Percentiles rank a stretch among this genome's conserved stretches.
These are phyloP conservation scores for Cyclotella atomus DNA, from an alignment of 108 stramenopile genomes.

Conservation along the genomic window DNA sequence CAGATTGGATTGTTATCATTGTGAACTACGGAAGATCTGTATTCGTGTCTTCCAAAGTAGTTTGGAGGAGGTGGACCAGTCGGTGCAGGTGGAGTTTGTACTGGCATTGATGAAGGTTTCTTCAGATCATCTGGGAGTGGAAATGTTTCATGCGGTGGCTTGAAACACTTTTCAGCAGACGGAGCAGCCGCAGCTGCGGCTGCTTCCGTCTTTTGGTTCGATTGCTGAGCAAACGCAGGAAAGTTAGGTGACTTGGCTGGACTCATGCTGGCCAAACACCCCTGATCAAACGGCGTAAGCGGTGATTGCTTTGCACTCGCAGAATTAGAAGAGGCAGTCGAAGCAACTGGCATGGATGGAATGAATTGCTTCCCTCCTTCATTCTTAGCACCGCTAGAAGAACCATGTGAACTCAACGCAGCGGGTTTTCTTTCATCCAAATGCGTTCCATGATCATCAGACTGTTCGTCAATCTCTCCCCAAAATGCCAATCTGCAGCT, in stretches of 20 bases:
- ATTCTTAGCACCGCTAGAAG: not conserved
- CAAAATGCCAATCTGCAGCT: conserved; percentile 52
- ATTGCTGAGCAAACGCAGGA: conserved; percentile 3
- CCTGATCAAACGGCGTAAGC: conserved; percentile 34
- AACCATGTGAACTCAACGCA: not conserved
- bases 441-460: not conserved
- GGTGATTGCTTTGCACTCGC: not conserved
- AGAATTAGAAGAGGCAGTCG: not conserved
- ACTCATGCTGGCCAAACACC: conserved; percentile 17
- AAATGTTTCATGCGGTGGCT: too few relatives aligned
- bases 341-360: not conserved
- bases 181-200: too few relatives aligned
- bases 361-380: not conserved
- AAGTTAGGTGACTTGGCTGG: conserved; percentile 12
- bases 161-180: too few relatives aligned
- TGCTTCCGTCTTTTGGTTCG: too few relatives aligned
- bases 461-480: not conserved
- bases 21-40: conserved; percentile 60
- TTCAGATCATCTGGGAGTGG: not conserved
- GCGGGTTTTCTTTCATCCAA: not conserved
- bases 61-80: conserved; percentile 24
- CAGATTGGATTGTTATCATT: conserved; percentile 77
- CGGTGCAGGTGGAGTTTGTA: conserved; percentile 5
- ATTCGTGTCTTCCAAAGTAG: conserved; percentile 34
- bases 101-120: not conserved